These are phyloP conservation scores for Globisporangium recalcitrans DNA, from an alignment of 352 stramenopile genomes.

Conservation along the genomic window DNA sequence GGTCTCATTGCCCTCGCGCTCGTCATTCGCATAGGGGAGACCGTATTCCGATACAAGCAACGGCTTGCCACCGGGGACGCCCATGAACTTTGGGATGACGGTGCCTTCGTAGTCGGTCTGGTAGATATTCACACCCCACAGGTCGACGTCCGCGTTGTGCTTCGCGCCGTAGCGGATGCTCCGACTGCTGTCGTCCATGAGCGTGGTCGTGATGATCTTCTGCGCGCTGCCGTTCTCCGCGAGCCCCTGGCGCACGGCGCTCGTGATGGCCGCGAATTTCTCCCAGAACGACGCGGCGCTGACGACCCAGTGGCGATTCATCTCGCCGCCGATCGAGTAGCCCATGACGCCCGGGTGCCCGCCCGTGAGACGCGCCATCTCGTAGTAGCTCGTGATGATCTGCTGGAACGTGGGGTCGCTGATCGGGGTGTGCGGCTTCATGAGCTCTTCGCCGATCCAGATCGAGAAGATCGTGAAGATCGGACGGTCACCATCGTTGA, in stretches of 20 bases:
- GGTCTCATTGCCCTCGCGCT: slow-evolving; percentile 28
- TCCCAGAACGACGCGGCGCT: slow-evolving; percentile 50
- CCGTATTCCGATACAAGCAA: slow-evolving; percentile 63
- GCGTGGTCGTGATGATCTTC: slow-evolving; percentile 80
- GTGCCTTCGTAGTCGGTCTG: slow-evolving; percentile 52
- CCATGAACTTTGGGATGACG: slow-evolving; percentile 49
- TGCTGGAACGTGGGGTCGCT: slow-evolving; percentile 34
- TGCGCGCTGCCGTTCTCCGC: slow-evolving; percentile 34
- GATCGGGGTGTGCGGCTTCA: slow-evolving; percentile 28
- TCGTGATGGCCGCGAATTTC: slow-evolving; percentile 50
- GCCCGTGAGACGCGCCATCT: slow-evolving; percentile 52
- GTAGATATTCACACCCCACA: slow-evolving; percentile 74
- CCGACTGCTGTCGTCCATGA: slow-evolving; percentile 53
- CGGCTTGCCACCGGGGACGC: slow-evolving; percentile 35
- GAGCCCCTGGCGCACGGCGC: slow-evolving; percentile 45
- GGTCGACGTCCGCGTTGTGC: slow-evolving; percentile 49
- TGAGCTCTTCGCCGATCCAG: slow-evolving; percentile 62
- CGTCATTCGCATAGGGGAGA: slow-evolving; percentile 50
- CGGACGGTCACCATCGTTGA: slow-evolving; percentile 44
- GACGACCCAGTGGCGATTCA: slow-evolving; percentile 64
- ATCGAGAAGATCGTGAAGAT: slow-evolving; percentile 73
- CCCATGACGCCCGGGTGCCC: slow-evolving; percentile 52
- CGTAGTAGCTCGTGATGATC: slow-evolving; percentile 48
- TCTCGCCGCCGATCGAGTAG: slow-evolving; percentile 72
- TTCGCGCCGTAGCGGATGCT: slow-evolving; percentile 43